Evolutionary conservation across 108 stramenopile species (phyloP).

Genomic region (Schizochytrium sp.): DNA sequence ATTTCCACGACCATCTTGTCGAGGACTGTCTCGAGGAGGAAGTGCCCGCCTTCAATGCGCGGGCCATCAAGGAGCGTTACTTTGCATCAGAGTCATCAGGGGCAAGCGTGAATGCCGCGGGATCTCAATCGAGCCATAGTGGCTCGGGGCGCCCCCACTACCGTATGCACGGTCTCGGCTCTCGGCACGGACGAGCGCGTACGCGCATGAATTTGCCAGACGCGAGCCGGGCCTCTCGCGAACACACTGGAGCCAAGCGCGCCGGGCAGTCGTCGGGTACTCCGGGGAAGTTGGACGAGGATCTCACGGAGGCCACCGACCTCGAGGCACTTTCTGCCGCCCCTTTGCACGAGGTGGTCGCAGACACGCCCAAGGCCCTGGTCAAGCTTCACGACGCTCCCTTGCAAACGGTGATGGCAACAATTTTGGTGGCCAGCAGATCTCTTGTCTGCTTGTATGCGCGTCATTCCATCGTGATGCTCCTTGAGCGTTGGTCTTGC

Average conservation of each 20-base stretch:
- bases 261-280: too few relatives aligned
- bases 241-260: too few relatives aligned
- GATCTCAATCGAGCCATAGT: too few relatives aligned
- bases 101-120: not conserved
- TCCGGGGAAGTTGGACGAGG: too few relatives aligned
- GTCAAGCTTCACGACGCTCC: not conserved
- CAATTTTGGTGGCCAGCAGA: not conserved
- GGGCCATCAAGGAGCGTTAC: not conserved
- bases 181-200: too few relatives aligned
- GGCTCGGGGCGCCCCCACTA: too few relatives aligned
- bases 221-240: too few relatives aligned
- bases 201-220: too few relatives aligned
- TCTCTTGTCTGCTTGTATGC: not conserved
- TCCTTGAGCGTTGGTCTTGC: not conserved
- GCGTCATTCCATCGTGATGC: not conserved
- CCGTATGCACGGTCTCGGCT: too few relatives aligned
- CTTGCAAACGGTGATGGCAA: not conserved
- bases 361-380: not conserved
- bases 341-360: not conserved
- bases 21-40: slow-evolving; percentile 17
- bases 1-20: not conserved
- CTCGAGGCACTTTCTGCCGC: not conserved
- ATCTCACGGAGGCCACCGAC: not conserved
- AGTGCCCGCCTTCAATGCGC: not conserved
- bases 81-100: not conserved